phyloP scores from a whole-genome alignment of 2,329 filamentous ascomycete genomes.

The Aspergillus sp. region DNA sequence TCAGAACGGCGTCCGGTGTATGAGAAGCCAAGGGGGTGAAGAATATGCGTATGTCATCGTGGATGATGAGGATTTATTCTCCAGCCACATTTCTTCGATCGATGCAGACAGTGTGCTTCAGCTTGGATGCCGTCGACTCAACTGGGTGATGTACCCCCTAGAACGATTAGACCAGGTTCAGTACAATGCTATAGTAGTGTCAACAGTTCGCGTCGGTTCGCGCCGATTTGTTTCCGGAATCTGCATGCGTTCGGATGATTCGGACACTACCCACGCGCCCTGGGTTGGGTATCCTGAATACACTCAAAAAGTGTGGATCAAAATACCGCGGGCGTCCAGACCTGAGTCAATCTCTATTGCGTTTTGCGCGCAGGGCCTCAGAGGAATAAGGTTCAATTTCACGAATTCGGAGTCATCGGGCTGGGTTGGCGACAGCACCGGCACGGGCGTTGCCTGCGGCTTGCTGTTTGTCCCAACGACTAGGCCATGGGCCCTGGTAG shows the following conservation, averaged over 20 bases:
- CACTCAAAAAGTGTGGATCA: neutral
- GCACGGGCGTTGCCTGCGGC: neutral
- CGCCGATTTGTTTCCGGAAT: slow-evolving; percentile 9
- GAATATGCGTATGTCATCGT: no score
- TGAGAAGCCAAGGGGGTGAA: no score
- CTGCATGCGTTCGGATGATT: neutral
- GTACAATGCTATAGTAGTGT: neutral
- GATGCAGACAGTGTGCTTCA: no score
- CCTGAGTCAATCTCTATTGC: neutral
- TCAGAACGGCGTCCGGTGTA: no score
- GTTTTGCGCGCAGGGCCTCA: slow-evolving; percentile 9
- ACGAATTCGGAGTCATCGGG: neutral
- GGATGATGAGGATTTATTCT: neutral
- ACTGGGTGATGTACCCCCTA: no score
- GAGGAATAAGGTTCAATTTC: slow-evolving; percentile 7
- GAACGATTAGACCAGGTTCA: no score
- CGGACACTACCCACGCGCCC: neutral
- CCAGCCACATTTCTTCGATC: neutral
- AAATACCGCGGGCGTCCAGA: neutral
- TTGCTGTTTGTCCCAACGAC: neutral
- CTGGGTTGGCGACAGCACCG: slow-evolving; percentile 9
- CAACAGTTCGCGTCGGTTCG: slow-evolving; percentile 9
- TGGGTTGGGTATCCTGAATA: slow-evolving; percentile 6
- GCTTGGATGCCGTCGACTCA: neutral
- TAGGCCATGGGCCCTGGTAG: neutral